These are phyloP conservation scores for Wilhelminamyces savonicus DNA, from an alignment of 805 yeast species.

Conservation along the genomic window DNA sequence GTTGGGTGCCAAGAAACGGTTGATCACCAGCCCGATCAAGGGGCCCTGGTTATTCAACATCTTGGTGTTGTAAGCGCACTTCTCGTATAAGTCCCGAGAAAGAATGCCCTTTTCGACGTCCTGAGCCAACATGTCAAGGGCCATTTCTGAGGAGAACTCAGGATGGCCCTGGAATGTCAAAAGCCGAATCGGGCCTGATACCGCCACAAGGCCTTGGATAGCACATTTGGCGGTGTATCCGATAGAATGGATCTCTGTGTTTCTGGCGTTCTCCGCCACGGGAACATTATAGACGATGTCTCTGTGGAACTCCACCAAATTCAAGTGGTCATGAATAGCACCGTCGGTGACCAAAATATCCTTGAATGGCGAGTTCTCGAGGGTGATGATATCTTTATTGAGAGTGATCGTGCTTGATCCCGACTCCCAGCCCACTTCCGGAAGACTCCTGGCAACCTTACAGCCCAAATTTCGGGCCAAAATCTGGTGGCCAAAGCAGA, in stretches of 20 bases:
- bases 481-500: constrained; percentile 88
- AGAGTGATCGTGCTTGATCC: constrained; percentile 50
- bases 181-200: constrained; percentile 38
- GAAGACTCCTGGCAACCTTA: constrained; percentile 44
- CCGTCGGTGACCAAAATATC: constrained; percentile 39
- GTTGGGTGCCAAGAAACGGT: constrained; percentile 17
- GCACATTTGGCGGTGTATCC: constrained; percentile 52
- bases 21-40: constrained; percentile 29
- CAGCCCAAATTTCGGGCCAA: constrained; percentile 62
- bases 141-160: constrained; percentile 48
- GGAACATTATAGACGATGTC: constrained; percentile 35
- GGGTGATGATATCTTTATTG: constrained; percentile 32
- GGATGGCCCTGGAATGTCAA: constrained; percentile 89
- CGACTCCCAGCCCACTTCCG: constrained; percentile 63
- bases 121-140: constrained; percentile 17
- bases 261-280: constrained; percentile 25
- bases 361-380: constrained; percentile 16
- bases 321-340: constrained; percentile 44
- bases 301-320: constrained; percentile 31
- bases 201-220: constrained; percentile 58
- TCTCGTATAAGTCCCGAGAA: constrained; percentile 19
- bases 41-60: constrained; percentile 35
- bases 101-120: constrained; percentile 12
- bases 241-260: constrained; percentile 24
- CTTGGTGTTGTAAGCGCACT: constrained; percentile 22